Conservation (phyloP, 2,329 filamentous ascomycete species). For the Penicillium brevicompactum region DNA sequence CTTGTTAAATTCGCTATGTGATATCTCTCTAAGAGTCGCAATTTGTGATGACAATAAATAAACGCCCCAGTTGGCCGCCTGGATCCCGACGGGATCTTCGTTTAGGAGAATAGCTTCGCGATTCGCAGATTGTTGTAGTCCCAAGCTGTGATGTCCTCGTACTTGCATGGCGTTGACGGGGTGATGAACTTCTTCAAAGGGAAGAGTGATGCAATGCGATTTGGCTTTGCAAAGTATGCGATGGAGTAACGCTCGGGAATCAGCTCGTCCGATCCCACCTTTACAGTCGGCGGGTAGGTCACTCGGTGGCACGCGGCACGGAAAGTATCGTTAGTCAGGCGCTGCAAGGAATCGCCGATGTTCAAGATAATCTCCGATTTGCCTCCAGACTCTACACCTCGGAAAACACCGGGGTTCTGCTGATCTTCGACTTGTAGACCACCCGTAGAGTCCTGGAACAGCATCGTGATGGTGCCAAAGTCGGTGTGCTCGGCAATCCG, state of each 20-base stretch:
- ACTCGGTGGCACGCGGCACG: constrained; percentile 53
- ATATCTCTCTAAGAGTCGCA: too few relatives aligned
- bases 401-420: constrained; percentile 12
- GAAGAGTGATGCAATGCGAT: constrained; percentile 20
- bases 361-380: constrained; percentile 49
- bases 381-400: constrained; percentile 12
- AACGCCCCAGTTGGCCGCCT: not conserved
- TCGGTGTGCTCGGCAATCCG: constrained; percentile 56
- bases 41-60: too few relatives aligned
- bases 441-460: constrained; percentile 51
- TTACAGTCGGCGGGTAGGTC: constrained; percentile 17
- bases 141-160: constrained; percentile 25
- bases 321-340: constrained; percentile 54
- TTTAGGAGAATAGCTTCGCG: constrained; percentile 13
- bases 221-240: constrained; percentile 35
- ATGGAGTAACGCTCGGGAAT: constrained; percentile 33
- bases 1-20: too few relatives aligned
- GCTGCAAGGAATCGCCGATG: constrained; percentile 56
- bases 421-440: constrained; percentile 28
- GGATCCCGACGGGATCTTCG: not conserved
- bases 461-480: constrained; percentile 53
- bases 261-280: constrained; percentile 26
- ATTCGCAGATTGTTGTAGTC: constrained; percentile 26
- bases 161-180: constrained; percentile 16
- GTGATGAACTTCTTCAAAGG: constrained; percentile 22